Percentiles rank a stretch among this genome's conserved stretches.
Evolutionary conservation across 2,329 filamentous ascomycete genomes (phyloP).

Genomic region (Dothistroma pini): DNA sequence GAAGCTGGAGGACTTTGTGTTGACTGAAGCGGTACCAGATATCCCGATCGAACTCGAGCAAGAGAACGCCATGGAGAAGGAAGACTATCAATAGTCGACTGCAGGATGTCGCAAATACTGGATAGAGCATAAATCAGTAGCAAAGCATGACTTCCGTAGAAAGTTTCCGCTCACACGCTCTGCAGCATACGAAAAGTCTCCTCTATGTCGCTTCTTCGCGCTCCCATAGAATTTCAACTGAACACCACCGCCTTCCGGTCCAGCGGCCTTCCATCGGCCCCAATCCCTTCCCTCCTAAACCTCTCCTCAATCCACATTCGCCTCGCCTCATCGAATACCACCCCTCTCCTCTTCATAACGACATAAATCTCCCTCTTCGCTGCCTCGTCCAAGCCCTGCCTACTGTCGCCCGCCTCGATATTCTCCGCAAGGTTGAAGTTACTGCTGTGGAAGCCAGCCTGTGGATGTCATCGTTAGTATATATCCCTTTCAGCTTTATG

Average conservation of each 20-base stretch:
- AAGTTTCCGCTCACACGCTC: background rate
- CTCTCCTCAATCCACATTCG: slow-evolving; percentile 79
- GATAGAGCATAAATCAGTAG: background rate
- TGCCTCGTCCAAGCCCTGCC: slow-evolving; percentile 74
- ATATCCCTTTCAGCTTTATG: background rate
- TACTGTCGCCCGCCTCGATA: slow-evolving; percentile 70
- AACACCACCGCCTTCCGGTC: slow-evolving; percentile 98
- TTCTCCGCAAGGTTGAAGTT: slow-evolving; percentile 83
- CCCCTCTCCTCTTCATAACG: slow-evolving; percentile 82
- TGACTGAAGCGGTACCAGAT: too few relatives aligned
- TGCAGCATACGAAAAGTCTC: background rate
- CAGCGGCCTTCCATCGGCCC: slow-evolving; percentile 76
- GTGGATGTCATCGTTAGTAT: background rate
- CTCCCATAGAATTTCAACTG: slow-evolving; percentile 47
- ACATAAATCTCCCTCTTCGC: slow-evolving; percentile 78
- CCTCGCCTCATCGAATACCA: slow-evolving; percentile 88
- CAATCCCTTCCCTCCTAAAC: slow-evolving; percentile 85
- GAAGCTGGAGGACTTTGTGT: too few relatives aligned
- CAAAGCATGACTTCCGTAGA: background rate
- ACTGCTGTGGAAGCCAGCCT: slow-evolving; percentile 71
- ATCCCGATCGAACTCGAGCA: too few relatives aligned
- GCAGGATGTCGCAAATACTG: background rate
- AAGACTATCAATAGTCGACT: too few relatives aligned
- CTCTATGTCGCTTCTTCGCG: background rate
- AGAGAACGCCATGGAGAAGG: too few relatives aligned